These are phyloP conservation scores for Oryza coarctata DNA, from an alignment of 176 grass and related monocot species.

Conservation along the genomic window DNA sequence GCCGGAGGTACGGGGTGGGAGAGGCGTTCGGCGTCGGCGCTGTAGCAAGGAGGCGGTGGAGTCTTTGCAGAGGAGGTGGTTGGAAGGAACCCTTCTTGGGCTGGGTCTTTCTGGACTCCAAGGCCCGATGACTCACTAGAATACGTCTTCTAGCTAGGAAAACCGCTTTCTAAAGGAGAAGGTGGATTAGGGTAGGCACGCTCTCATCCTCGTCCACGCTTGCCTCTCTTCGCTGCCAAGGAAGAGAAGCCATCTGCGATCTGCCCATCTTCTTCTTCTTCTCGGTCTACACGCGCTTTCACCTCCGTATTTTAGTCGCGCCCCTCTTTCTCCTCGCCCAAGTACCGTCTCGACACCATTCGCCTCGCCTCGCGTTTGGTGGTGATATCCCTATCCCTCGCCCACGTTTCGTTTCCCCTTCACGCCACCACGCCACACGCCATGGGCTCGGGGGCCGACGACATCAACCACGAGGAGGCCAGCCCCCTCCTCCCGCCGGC, in stretches of 20 bases:
- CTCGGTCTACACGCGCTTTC: slow-evolving; percentile 31
- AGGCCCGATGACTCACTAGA: neutral
- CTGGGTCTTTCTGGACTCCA: slow-evolving; percentile 18
- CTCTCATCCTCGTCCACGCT: neutral
- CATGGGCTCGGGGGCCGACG: slow-evolving; percentile 47
- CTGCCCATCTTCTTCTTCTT: slow-evolving; percentile 3
- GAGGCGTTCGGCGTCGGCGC: neutral
- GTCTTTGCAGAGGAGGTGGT: neutral
- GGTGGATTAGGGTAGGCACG: too few species aligned
- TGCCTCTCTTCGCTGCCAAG: slow-evolving; percentile 27
- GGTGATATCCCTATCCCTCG: neutral
- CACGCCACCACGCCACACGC: neutral
- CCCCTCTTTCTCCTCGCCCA: neutral
- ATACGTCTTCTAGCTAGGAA: neutral
- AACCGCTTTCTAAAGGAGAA: neutral
- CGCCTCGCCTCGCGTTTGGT: neutral
- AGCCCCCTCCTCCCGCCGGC: slow-evolving; percentile 35
- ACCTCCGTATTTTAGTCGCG: slow-evolving; percentile 23
- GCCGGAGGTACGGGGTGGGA: too few species aligned
- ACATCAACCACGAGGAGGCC: slow-evolving; percentile 45
- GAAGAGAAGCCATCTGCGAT: neutral
- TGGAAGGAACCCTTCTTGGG: slow-evolving; percentile 30
- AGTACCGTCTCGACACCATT: neutral
- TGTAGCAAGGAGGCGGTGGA: neutral
- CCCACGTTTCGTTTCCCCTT: neutral